phyloP scores from a whole-genome alignment of 495 filamentous ascomycete species.

The Podospora pseudopauciseta region DNA sequence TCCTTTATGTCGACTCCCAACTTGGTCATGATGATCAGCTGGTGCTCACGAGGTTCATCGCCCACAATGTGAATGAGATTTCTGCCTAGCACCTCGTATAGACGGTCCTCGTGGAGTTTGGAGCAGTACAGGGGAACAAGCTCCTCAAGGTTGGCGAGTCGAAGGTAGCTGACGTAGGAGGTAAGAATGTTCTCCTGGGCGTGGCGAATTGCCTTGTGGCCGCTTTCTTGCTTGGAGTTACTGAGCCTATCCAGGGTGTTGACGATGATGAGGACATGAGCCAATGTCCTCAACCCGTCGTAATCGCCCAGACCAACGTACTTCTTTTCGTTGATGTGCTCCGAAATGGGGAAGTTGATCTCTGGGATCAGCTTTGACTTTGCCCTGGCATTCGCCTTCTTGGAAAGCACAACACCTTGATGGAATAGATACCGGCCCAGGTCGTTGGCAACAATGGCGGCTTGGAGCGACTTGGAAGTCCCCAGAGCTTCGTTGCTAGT shows the following conservation, averaged over 20 bases:
- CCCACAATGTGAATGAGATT: slow-evolving; percentile 54
- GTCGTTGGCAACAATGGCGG: slow-evolving; percentile 57
- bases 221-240: slow-evolving; percentile 38
- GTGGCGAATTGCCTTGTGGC: slow-evolving; percentile 24
- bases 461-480: slow-evolving; percentile 63
- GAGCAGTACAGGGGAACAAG: slow-evolving; percentile 84
- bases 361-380: slow-evolving; percentile 50
- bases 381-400: slow-evolving; percentile 47
- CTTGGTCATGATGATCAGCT: slow-evolving; percentile 62
- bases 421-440: slow-evolving; percentile 54
- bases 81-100: slow-evolving; percentile 51
- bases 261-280: slow-evolving; percentile 54
- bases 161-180: slow-evolving; percentile 75
- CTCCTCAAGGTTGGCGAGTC: slow-evolving; percentile 62
- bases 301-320: slow-evolving; percentile 53
- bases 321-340: slow-evolving; percentile 35
- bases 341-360: slow-evolving; percentile 23
- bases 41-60: slow-evolving; percentile 43
- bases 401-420: slow-evolving; percentile 55
- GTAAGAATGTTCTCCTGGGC: slow-evolving; percentile 65
- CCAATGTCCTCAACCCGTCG: slow-evolving; percentile 55
- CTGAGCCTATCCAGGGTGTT: slow-evolving; percentile 50
- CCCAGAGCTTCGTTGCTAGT: slow-evolving; percentile 48
- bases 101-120: slow-evolving; percentile 54
- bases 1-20: slow-evolving; percentile 47